A percentile compares a stretch with the other conserved stretches of the same genome.
These are phyloP conservation scores for Closterium sp. DNA, from an alignment of 139 green algal species.

Conservation along the genomic window DNA sequence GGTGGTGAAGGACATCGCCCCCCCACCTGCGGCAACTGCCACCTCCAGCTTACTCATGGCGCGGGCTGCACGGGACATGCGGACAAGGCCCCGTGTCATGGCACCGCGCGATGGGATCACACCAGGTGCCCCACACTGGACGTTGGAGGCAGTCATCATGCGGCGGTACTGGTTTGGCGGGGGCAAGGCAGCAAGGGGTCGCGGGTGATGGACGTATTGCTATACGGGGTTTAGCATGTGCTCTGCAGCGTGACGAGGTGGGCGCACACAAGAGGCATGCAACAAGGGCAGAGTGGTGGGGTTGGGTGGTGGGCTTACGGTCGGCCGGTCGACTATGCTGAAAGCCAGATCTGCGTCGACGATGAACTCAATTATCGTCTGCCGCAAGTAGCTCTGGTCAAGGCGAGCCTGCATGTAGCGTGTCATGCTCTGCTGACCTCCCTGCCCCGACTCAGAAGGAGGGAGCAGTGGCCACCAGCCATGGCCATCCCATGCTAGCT, in stretches of 20 bases:
- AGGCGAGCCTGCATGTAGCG: neutral
- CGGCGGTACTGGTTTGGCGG: neutral
- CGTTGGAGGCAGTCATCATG: neutral
- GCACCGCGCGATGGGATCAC: neutral
- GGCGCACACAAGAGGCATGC: neutral
- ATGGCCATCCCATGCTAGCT: too few species aligned
- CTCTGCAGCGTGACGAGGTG: too few species aligned
- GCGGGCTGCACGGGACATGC: too few species aligned
- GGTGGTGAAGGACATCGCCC: neutral
- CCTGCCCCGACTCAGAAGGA: too few species aligned
- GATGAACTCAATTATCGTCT: neutral
- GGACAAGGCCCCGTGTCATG: neutral
- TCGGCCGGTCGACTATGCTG: neutral
- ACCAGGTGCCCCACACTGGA: neutral
- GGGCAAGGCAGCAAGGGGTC: too few species aligned
- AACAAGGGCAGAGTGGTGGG: neutral
- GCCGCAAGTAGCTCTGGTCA: neutral
- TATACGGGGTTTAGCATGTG: too few species aligned
- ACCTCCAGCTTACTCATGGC: neutral
- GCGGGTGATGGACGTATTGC: too few species aligned
- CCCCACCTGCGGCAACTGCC: neutral
- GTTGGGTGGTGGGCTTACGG: neutral
- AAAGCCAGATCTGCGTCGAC: neutral
- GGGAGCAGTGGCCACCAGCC: neutral
- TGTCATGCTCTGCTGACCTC: neutral